Evolutionary conservation across 225 moss, liverwort and hornwort species (phyloP).

Genomic region (Pseudoscleropodium purum): DNA sequence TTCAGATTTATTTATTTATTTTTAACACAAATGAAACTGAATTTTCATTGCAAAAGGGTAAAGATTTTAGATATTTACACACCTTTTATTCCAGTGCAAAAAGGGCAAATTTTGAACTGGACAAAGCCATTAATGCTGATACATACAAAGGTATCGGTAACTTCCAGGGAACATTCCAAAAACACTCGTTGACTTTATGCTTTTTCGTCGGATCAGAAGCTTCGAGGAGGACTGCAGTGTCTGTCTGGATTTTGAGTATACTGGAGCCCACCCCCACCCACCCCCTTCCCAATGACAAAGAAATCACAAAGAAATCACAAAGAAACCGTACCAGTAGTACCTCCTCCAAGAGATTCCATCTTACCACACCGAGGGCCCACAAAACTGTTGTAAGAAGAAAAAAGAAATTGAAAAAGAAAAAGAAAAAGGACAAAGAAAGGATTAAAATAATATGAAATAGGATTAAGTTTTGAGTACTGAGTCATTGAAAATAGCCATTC

Average conservation of each 20-base stretch:
- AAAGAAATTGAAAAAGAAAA: background rate
- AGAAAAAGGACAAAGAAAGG: rapidly evolving
- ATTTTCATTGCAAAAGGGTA: too few species aligned
- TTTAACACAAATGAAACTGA: too few species aligned
- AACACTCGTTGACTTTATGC: background rate
- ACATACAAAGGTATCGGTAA: background rate
- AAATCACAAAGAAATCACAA: background rate
- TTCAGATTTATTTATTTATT: background rate
- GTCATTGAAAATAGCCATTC: background rate
- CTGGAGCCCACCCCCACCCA: background rate
- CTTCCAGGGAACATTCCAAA: background rate
- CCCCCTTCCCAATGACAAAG: background rate
- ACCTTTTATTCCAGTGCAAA: background rate
- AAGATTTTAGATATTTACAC: too few species aligned
- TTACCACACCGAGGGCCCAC: background rate
- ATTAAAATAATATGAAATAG: too few species aligned
- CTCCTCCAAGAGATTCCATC: background rate
- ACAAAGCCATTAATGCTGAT: background rate
- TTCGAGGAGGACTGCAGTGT: background rate
- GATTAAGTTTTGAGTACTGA: too few species aligned
- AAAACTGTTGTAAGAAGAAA: background rate
- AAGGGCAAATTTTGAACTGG: background rate
- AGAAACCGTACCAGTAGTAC: background rate
- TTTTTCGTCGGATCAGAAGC: background rate
- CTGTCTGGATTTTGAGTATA: background rate